Evolutionary conservation across 768 basidiomycete species (phyloP), one percentile per base, ranked within the genome.

Genomic region (Amanita molliuscula): DNA sequence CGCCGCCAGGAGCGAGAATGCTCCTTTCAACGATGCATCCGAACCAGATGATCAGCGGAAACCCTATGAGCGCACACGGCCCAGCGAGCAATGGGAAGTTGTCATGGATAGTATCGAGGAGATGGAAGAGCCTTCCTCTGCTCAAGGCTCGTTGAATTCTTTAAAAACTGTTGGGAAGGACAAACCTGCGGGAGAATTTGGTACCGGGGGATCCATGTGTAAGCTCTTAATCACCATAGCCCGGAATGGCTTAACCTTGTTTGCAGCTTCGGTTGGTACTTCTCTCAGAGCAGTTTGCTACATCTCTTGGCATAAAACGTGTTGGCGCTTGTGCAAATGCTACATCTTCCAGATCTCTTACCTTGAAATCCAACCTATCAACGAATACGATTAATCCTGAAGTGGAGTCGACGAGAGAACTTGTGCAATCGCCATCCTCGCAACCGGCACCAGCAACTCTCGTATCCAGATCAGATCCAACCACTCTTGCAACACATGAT

Each of bases 41-140:
- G 54, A 46, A 43, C 51, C 46, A 50, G 48, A 11, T 47, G 49
- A 37, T 38, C 25, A 25, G 23, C 26, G 40, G 47, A 67, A 1
- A 10, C 25, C 40, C 15, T 48, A 16, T n/a, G 26, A 41, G 7
- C 40, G 31, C 23, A 5, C 79, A 8, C 74, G 84, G 37, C 83
- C 84, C 0, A 86, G 85, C 58, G 84, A 87, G 57, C 82, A 84
- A 57, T 90, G 89, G 87, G 85, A 88, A 59, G 68, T 90, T 52
- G 78, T 89, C n/a, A 88, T 90, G 81, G 88, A 90, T 48, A 77
- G 78, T 52, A 89, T 85, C 33, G 69, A 77, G 45, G 87, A 89
- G 51, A 63, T 71, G 15, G 82, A 84, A 31, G 84, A 86, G 54
- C 65, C 58, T 54, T 74, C 70, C 29, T 23, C 41, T 3, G 72